Percentiles rank a stretch among this genome's conserved stretches.
Conservation (phyloP, 1,284 basidiomycete species). For the Leccinum pachyderme region DNA sequence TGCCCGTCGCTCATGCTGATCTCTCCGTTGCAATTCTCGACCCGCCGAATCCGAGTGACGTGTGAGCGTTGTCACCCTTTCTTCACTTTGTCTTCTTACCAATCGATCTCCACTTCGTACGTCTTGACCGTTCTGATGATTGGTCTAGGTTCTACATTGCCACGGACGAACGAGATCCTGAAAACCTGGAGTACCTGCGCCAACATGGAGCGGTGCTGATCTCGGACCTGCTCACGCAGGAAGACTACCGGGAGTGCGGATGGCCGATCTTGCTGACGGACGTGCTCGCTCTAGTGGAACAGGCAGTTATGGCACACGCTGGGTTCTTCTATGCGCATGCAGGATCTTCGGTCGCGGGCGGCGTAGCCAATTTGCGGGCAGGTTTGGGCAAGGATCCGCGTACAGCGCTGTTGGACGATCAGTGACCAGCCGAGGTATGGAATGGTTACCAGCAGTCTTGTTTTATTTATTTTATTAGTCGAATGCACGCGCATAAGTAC, state of each 20-base stretch:
- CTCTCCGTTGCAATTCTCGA: constrained; percentile 17
- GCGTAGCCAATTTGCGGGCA: constrained; percentile 42
- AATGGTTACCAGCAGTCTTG: no score
- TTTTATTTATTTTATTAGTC: no score
- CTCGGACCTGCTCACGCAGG: constrained; percentile 35
- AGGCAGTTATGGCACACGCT: constrained; percentile 37
- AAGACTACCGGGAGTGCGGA: constrained; percentile 28
- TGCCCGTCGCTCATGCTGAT: constrained; percentile 29
- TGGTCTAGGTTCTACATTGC: constrained; percentile 43
- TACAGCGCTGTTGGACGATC: constrained; percentile 32
- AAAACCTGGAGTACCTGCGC: constrained; percentile 35
- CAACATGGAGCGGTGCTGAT: constrained; percentile 41
- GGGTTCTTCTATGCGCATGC: constrained; percentile 47
- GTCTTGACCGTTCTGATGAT: neutral
- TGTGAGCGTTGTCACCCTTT: constrained; percentile 13
- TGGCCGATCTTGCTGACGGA: constrained; percentile 46
- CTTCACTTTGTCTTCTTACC: neutral
- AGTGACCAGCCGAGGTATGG: constrained; percentile 15
- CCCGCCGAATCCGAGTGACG: constrained; percentile 26
- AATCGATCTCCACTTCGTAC: neutral
- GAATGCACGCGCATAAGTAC: no score
- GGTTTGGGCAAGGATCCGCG: constrained; percentile 39
- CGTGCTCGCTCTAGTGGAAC: constrained; percentile 45
- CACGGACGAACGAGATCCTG: constrained; percentile 44
- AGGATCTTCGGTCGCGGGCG: constrained; percentile 44